Conservation (phyloP, 306 rosid species). For the Trichosanthes cucumerina region DNA sequence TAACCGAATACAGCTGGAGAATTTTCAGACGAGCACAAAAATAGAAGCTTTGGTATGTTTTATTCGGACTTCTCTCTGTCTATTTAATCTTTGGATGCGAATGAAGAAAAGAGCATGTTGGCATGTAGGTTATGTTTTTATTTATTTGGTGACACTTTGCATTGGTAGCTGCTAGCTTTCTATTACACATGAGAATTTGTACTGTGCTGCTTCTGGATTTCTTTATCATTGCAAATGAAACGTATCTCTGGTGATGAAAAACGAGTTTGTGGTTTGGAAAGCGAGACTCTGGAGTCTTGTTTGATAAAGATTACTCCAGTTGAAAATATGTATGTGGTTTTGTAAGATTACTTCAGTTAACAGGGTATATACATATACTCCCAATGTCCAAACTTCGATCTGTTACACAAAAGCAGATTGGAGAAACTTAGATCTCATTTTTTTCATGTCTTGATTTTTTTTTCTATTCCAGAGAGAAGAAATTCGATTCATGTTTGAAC, state of each 20-base stretch:
- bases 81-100: background rate
- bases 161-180: background rate
- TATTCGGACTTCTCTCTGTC: background rate
- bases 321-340: background rate
- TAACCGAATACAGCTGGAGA: constrained; percentile 62
- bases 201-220: background rate
- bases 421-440: background rate
- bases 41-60: constrained; percentile 91
- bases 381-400: background rate
- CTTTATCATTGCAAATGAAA: background rate
- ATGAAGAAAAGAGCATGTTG: background rate
- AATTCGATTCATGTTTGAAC: constrained; percentile 80
- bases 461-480: constrained; percentile 69
- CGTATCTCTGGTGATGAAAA: background rate
- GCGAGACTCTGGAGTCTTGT: background rate
- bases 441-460: background rate
- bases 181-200: background rate
- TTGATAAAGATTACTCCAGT: background rate
- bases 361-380: too few relatives aligned
- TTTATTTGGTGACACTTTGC: background rate
- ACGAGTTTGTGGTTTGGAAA: background rate
- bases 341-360: too few relatives aligned
- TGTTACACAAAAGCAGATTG: background rate
- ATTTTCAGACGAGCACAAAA: constrained; percentile 94
- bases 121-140: background rate